Evolutionary conservation across 306 rosid genomes (phyloP).

Genomic region (Lathyrus tuberosus): DNA sequence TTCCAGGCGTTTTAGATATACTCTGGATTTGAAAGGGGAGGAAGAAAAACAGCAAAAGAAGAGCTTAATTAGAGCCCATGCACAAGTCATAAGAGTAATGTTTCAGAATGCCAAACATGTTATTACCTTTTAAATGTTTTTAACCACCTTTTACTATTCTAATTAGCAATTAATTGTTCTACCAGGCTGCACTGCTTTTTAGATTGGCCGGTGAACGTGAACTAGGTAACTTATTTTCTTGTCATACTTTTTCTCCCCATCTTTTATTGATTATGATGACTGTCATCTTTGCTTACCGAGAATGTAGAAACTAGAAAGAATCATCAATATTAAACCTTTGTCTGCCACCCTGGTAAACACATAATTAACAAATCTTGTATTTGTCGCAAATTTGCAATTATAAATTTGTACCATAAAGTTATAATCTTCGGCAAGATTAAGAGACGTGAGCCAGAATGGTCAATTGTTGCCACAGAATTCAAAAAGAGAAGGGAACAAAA

Average conservation of each 20-base stretch:
- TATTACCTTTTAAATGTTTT: conserved; percentile 21
- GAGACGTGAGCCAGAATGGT: conserved; percentile 5
- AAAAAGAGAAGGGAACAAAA: not conserved
- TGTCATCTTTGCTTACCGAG: conserved; percentile 27
- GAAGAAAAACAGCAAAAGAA: conserved; percentile 74
- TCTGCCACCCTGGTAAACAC: conserved; percentile 8
- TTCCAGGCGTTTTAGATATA: conserved; percentile 89
- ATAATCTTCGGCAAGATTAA: conserved; percentile 1
- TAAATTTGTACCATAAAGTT: not conserved
- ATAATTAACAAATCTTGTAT: conserved; percentile 6
- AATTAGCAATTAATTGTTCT: conserved; percentile 40
- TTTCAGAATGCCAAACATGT: conserved; percentile 33
- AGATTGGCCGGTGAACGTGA: conserved; percentile 86
- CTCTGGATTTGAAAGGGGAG: conserved; percentile 81
- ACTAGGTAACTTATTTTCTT: conserved; percentile 58
- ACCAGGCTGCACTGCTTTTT: conserved; percentile 94
- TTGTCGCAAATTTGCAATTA: conserved; percentile 1
- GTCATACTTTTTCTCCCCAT: conserved; percentile 3
- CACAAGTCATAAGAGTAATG: conserved; percentile 97
- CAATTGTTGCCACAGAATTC: conserved; percentile 18
- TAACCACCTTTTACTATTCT: conserved; percentile 39
- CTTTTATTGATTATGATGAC: conserved; percentile 23
- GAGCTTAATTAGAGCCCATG: conserved; percentile 91
- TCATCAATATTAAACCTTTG: not conserved
- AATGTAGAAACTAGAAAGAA: conserved; percentile 19